A percentile compares a stretch with the other conserved stretches of the same genome.
Conservation (phyloP, 306 rosid genomes). For the Myrica gale region DNA sequence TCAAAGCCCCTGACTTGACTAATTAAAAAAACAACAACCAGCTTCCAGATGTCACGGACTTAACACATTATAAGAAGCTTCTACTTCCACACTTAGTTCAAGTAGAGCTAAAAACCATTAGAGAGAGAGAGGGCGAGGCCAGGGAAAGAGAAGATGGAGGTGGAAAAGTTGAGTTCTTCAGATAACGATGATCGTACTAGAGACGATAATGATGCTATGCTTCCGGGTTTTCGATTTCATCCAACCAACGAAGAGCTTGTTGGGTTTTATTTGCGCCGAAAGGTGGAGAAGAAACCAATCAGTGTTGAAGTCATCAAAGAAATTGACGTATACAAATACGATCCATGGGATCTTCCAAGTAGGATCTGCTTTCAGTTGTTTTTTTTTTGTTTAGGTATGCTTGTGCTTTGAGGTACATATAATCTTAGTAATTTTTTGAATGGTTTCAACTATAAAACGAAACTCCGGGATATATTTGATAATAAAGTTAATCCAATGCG, state of each 20-base stretch:
- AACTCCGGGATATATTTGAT: too few species aligned
- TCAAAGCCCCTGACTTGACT: conserved; percentile 50
- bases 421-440: too few species aligned
- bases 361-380: conserved; percentile 25
- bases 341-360: conserved; percentile 99
- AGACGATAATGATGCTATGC: conserved; percentile 43
- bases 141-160: conserved; percentile 39
- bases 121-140: neutral
- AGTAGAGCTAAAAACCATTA: neutral
- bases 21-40: conserved; percentile 6
- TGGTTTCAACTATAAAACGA: too few species aligned
- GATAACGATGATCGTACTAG: neutral
- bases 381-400: neutral
- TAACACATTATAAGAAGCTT: conserved; percentile 33
- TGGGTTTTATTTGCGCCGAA: conserved; percentile 68
- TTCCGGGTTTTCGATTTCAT: conserved; percentile 91
- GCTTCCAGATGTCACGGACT: conserved; percentile 10
- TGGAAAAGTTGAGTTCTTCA: conserved; percentile 11
- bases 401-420: neutral
- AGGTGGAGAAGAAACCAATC: conserved; percentile 67
- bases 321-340: conserved; percentile 82
- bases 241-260: conserved; percentile 96
- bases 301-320: conserved; percentile 78
- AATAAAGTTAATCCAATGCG: too few species aligned
- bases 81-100: conserved; percentile 7